A percentile compares a stretch with the other conserved stretches of the same genome.
Evolutionary conservation across 805 yeast species (phyloP).

Genomic region (Lipomyces chichibuensis): DNA sequence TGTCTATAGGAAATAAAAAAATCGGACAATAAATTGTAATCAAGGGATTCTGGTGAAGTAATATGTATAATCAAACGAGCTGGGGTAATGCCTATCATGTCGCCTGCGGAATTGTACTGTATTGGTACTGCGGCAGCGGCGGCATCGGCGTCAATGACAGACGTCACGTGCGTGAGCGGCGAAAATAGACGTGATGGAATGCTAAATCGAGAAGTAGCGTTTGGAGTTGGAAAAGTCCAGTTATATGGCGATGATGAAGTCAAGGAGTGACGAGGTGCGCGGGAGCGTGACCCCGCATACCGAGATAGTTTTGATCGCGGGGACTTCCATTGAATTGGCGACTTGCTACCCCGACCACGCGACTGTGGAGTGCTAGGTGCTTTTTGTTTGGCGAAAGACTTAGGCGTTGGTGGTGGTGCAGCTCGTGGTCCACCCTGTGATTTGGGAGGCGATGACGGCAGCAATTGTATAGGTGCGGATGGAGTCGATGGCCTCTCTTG

Average conservation of each 20-base stretch:
- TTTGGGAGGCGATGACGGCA: background rate
- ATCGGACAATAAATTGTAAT: constrained; percentile 78
- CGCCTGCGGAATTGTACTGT: constrained; percentile 20
- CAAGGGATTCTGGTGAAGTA: constrained; percentile 73
- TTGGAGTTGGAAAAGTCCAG: constrained; percentile 24
- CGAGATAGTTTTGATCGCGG: constrained; percentile 17
- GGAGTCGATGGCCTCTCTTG: background rate
- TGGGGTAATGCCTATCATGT: constrained; percentile 38
- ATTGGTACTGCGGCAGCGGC: constrained; percentile 26
- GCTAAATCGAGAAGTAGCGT: background rate
- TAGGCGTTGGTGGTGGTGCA: constrained; percentile 7
- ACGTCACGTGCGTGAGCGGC: background rate
- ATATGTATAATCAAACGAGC: constrained; percentile 44
- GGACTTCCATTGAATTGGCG: constrained; percentile 8
- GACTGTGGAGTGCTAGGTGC: background rate
- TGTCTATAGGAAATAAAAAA: constrained; percentile 82
- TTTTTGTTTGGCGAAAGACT: background rate
- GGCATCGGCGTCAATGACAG: constrained; percentile 15
- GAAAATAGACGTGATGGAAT: constrained; percentile 1
- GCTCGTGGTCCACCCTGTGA: background rate
- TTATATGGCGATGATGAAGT: constrained; percentile 24
- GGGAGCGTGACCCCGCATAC: background rate
- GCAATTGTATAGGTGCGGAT: background rate
- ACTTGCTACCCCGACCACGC: background rate
- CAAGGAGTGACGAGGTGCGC: background rate